A percentile compares a stretch with the other conserved stretches of the same genome.
Conservation (phyloP, 257 asterid species). For the Scutellaria minor region DNA sequence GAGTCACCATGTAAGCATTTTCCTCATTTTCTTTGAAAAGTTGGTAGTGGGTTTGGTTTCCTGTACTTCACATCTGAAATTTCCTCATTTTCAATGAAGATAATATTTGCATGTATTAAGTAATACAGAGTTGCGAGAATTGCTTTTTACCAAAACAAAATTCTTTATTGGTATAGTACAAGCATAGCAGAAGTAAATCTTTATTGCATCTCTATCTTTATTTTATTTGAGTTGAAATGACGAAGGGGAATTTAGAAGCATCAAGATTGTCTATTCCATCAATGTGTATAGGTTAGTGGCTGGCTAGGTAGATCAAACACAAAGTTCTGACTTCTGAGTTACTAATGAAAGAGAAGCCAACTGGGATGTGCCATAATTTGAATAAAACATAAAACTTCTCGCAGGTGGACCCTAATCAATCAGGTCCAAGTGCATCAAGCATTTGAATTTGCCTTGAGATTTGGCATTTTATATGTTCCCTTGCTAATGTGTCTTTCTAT, state of each 20-base stretch:
- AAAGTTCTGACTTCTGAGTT: slow-evolving; percentile 20
- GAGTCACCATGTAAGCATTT: slow-evolving; percentile 61
- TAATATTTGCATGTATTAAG: not conserved
- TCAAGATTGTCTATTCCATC: not conserved
- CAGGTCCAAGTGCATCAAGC: slow-evolving; percentile 4
- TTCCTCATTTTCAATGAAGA: not conserved
- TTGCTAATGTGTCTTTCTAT: slow-evolving; percentile 1
- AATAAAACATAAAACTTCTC: not conserved
- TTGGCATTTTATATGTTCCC: not conserved
- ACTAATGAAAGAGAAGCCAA: not conserved
- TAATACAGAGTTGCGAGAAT: not conserved
- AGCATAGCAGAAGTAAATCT: slow-evolving; percentile 6
- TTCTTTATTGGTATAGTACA: not conserved
- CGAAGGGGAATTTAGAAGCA: slow-evolving; percentile 15
- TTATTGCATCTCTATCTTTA: not conserved
- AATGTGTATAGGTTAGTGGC: not conserved
- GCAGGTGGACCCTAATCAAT: not conserved
- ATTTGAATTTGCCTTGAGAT: not conserved
- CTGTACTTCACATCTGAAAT: not conserved
- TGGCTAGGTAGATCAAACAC: not conserved
- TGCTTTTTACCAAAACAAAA: not conserved
- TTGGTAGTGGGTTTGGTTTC: not conserved
- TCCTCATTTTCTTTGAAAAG: slow-evolving; percentile 12
- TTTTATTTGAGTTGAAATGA: slow-evolving; percentile 13
- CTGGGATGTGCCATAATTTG: slow-evolving; percentile 1